phyloP scores from a whole-genome alignment of 1,139 yeast species.

The Blastobotrys arbuscula region DNA sequence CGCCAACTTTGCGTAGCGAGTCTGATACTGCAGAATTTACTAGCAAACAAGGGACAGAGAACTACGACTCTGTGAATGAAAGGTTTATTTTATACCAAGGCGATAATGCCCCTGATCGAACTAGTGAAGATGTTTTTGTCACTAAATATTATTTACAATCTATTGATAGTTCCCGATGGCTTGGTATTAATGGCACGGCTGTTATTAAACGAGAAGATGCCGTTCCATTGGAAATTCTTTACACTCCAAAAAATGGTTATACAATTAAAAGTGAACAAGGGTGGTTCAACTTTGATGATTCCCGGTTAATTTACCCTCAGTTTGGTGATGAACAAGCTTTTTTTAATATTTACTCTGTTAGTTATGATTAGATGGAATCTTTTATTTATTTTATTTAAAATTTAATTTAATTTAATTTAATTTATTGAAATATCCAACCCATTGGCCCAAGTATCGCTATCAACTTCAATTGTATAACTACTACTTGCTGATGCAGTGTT shows the following conservation, averaged over 20 bases:
- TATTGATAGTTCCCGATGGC: constrained; percentile 8
- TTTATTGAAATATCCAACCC: neutral
- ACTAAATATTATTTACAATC: constrained; percentile 17
- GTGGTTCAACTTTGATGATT: constrained; percentile 9
- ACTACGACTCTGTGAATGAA: constrained; percentile 12
- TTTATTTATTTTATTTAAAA: neutral
- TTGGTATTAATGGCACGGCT: constrained; percentile 7
- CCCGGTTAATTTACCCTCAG: constrained; percentile 5
- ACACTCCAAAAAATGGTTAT: constrained; percentile 16
- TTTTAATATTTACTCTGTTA: constrained; percentile 12
- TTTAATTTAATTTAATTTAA: no score
- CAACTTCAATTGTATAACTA: neutral
- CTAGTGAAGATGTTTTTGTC: constrained; percentile 17
- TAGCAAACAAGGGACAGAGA: neutral
- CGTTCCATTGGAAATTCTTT: constrained; percentile 14
- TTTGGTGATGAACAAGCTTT: constrained; percentile 2
- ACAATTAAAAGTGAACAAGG: constrained; percentile 11
- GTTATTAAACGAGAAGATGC: constrained; percentile 8
- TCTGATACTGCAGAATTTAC: neutral
- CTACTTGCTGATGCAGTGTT: neutral
- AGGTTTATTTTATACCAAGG: constrained; percentile 19
- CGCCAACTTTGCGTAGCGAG: neutral
- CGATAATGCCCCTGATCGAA: constrained; percentile 7
- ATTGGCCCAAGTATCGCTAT: neutral
- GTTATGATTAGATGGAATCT: neutral